Evolutionary conservation across 164 flowering plant species (phyloP).

Genomic region (Cinnamomum chago): DNA sequence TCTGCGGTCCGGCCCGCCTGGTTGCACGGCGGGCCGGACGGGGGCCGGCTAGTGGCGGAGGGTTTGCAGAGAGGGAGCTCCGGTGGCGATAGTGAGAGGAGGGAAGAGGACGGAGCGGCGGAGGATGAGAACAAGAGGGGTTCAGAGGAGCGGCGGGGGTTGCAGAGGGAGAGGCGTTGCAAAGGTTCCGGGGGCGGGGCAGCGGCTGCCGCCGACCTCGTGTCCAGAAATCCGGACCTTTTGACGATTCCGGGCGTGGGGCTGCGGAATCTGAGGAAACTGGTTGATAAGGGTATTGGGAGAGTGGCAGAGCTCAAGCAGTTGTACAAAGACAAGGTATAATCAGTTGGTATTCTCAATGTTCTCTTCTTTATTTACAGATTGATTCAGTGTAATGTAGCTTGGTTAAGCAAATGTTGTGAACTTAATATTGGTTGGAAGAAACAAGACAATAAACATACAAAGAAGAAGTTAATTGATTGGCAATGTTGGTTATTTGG

Average conservation of each 20-base stretch:
- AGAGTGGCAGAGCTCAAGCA: slow-evolving; percentile 89
- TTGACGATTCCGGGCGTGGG: slow-evolving; percentile 96
- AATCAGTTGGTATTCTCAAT: neutral
- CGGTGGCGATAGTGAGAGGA: neutral
- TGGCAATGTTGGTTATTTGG: neutral
- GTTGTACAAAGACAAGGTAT: slow-evolving; percentile 79
- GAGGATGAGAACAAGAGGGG: slow-evolving; percentile 20
- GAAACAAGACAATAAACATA: neutral
- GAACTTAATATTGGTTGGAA: neutral
- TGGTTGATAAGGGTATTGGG: slow-evolving; percentile 81
- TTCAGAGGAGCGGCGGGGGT: slow-evolving; percentile 14
- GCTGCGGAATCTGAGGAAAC: slow-evolving; percentile 83
- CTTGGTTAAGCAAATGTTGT: neutral
- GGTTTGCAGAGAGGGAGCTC: slow-evolving; percentile 11
- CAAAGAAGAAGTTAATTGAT: neutral
- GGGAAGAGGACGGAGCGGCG: neutral
- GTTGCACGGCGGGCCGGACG: slow-evolving; percentile 30
- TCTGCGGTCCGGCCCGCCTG: slow-evolving; percentile 23
- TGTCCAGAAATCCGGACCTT: slow-evolving; percentile 61
- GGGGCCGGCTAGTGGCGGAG: slow-evolving; percentile 22
- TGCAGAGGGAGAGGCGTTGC: slow-evolving; percentile 38
- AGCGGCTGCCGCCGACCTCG: neutral
- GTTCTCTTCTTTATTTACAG: no score
- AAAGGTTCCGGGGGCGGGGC: slow-evolving; percentile 17
- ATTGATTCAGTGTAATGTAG: neutral